Percentiles rank a stretch among this genome's conserved stretches.
phyloP scores from a whole-genome alignment of 225 moss, liverwort and hornwort species.

The Marchantia paleacea region DNA sequence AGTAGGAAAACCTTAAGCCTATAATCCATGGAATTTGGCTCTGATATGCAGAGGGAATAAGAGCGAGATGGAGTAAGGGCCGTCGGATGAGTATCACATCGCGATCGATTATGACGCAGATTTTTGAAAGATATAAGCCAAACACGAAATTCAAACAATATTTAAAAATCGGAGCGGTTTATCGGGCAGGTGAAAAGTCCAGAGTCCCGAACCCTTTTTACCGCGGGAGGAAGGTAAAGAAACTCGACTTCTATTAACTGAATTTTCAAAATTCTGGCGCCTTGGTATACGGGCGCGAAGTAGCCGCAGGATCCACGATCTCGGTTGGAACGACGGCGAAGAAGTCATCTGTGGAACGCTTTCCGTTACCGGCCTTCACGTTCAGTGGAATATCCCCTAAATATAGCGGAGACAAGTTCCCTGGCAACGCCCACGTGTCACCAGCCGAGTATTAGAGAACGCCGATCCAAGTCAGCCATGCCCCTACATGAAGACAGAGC shows the following conservation, averaged over 20 bases:
- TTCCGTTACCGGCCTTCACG: constrained; percentile 16
- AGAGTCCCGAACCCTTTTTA: not conserved
- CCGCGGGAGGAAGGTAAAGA: constrained; percentile 8
- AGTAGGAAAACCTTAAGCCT: not conserved
- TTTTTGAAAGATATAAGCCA: not conserved
- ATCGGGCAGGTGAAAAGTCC: not conserved
- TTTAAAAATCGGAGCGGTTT: constrained; percentile 6
- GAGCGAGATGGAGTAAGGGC: not conserved
- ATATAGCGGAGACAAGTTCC: not conserved
- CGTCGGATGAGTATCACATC: not conserved
- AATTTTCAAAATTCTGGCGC: constrained; percentile 23
- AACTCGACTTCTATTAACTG: not conserved
- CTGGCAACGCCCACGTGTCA: not conserved
- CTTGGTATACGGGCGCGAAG: not conserved
- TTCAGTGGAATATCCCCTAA: not conserved
- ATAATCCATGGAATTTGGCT: not conserved
- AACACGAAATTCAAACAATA: constrained; percentile 2
- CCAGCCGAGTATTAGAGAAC: not conserved
- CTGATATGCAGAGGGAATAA: not conserved
- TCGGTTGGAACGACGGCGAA: not conserved
- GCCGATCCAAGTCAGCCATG: not conserved
- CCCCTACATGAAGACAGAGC: not conserved
- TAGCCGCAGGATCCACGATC: constrained; percentile 1
- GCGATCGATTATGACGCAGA: not conserved
- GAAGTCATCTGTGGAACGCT: not conserved